Base-by-base conservation (phyloP, 2,329 filamentous ascomycete genomes). In the Exophiala lecanii-corni region DNA sequence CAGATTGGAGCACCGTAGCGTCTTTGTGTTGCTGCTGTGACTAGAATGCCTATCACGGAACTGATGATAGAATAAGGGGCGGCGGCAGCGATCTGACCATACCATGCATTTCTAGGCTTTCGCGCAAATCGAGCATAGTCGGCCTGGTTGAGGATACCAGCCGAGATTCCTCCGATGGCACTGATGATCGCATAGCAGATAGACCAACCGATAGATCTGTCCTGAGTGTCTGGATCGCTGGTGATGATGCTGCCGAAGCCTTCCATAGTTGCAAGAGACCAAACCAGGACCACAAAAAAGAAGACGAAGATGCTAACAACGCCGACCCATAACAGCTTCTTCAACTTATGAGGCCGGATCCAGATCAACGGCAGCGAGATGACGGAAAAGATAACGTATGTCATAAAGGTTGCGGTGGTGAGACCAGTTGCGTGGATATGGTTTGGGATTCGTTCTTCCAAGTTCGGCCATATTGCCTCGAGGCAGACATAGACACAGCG, bases 401-500 rank as follows among this genome's bases (percentile, higher is more conserved):
- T 57, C 7, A 71, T 55, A 38, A 73, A 72, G 2, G 64, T 59
- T 0, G 68, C 68, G 0, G 66, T 67, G 5, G 68, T 73, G 55
- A 46, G 55, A 13, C 55, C 47, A 16, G 49, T 36, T 13, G 45
- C 49, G 1, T 63, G 56, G 10, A 67, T 55, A 42, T 65, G 62
- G 45, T 67, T 66, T 1, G 63, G 63, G 39, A 67, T 66, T 51
- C 66, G 66, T 1, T 60, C 36, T 41, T 71, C 68, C 23, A 71
- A 59, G 5, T 60, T 59, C 9, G 69, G 69, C 51, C 68, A 67
- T 55, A 70, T 68, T 2, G 71, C 68, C 9, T 68, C 63, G 4
- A 74, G 59, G 38, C 69, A 68, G 33, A 73, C 60, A 38, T 72
- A 69, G 41, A 71, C 49, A 36, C 68, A 72, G 53, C 70, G 37